Percentiles rank a stretch among this genome's conserved stretches.
phyloP scores from a whole-genome alignment of 202 grass and related monocot species.

The Hordeum pubiflorum region DNA sequence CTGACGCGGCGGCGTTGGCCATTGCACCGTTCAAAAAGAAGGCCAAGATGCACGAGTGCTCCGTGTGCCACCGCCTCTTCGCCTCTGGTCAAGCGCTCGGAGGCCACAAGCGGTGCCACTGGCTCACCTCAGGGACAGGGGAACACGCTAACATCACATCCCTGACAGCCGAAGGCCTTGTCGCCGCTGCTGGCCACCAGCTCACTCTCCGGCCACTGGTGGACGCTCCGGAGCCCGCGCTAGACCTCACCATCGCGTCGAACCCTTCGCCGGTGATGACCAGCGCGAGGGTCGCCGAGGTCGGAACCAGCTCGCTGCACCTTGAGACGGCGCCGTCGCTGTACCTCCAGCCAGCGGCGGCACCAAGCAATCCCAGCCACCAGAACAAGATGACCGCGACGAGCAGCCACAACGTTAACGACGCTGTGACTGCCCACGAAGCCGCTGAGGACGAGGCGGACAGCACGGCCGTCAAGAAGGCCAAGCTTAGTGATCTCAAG shows the following conservation, averaged over 20 bases:
- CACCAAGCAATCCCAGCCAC: constrained; percentile 1
- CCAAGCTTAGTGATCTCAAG: constrained; percentile 54
- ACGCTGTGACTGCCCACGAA: background rate
- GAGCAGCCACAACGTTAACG: constrained; percentile 22
- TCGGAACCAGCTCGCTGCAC: constrained; percentile 26
- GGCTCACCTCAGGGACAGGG: constrained; percentile 49
- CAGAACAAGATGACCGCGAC: constrained; percentile 10
- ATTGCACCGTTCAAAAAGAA: constrained; percentile 52
- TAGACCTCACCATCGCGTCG: constrained; percentile 50
- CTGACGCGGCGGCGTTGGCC: background rate
- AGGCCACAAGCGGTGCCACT: constrained; percentile 88
- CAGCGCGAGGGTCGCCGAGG: background rate
- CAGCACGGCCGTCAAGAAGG: constrained; percentile 45
- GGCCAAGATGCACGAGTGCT: constrained; percentile 73
- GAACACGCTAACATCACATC: constrained; percentile 35
- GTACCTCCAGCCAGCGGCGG: constrained; percentile 11
- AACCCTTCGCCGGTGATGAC: constrained; percentile 1
- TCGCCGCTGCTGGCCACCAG: constrained; percentile 2
- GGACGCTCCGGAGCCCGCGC: constrained; percentile 24
- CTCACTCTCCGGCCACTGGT: constrained; percentile 21
- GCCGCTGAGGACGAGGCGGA: constrained; percentile 58
- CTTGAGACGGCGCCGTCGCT: constrained; percentile 19
- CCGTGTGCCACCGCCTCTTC: constrained; percentile 82
- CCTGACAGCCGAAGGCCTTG: constrained; percentile 22
- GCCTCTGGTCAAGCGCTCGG: constrained; percentile 79